These are phyloP conservation scores for Cystofilobasidium bisporidii DNA, from an alignment of 768 basidiomycete genomes.

Conservation along the genomic window DNA sequence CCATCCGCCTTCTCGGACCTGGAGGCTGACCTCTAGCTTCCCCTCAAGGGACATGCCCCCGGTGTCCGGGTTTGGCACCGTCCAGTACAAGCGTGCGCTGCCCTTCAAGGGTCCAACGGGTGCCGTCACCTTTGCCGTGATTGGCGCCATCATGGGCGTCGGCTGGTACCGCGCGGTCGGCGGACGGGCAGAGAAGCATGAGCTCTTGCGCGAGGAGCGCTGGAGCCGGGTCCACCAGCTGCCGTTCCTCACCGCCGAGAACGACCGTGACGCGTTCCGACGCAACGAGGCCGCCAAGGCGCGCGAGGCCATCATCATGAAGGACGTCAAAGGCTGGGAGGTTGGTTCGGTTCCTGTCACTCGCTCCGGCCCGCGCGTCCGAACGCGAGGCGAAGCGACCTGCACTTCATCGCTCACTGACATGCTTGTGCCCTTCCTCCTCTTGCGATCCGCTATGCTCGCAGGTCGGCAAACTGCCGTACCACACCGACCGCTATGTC, in stretches of 20 bases:
- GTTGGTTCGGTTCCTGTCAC: constrained; percentile 45
- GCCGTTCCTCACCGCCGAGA: constrained; percentile 83
- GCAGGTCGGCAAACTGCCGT: constrained; percentile 4
- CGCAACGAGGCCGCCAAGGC: constrained; percentile 64
- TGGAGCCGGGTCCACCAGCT: constrained; percentile 95
- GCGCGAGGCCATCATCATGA: constrained; percentile 86
- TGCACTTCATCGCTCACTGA: not conserved
- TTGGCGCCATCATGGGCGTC: constrained; percentile 72
- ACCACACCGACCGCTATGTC: constrained; percentile 1
- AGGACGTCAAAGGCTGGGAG: constrained; percentile 86
- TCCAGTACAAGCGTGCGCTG: constrained; percentile 93
- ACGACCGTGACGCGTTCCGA: constrained; percentile 80
- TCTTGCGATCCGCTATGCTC: not conserved
- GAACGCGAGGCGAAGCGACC: too few species aligned
- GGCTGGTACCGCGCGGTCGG: constrained; percentile 65
- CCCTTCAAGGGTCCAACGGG: constrained; percentile 63
- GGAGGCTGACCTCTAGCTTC: not conserved
- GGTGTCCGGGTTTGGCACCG: constrained; percentile 75
- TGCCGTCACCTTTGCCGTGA: constrained; percentile 71
- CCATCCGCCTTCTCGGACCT: too few species aligned
- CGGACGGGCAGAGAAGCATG: not conserved
- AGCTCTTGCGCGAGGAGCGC: constrained; percentile 45
- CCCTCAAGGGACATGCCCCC: constrained; percentile 83
- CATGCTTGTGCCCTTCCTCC: not conserved
- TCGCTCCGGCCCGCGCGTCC: too few species aligned